Percentiles rank a stretch among this genome's conserved stretches.
phyloP scores from a whole-genome alignment of 192 early-diverging fungal genomes.

The Backusella westeae region DNA sequence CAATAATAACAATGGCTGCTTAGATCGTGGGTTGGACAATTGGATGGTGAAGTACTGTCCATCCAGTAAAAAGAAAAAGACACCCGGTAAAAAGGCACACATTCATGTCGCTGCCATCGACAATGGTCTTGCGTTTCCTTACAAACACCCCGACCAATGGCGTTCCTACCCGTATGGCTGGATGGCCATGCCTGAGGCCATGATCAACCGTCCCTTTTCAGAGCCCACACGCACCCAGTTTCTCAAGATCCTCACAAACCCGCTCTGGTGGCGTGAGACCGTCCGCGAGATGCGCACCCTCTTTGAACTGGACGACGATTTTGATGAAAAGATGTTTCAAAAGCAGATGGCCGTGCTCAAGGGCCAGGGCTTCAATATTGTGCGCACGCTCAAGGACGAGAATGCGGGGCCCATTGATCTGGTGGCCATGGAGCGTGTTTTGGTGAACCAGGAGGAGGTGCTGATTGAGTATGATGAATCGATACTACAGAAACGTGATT shows the following conservation, averaged over 20 bases:
- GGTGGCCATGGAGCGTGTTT: constrained; percentile 37
- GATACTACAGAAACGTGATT: not conserved
- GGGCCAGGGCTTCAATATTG: constrained; percentile 85
- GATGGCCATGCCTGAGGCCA: constrained; percentile 65
- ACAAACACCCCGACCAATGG: constrained; percentile 88
- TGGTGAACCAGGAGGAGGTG: constrained; percentile 53
- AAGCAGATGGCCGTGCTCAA: constrained; percentile 81
- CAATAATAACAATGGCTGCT: not conserved
- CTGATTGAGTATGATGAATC: constrained; percentile 33
- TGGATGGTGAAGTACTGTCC: constrained; percentile 85
- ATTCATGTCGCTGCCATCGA: constrained; percentile 88
- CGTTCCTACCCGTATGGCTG: constrained; percentile 92
- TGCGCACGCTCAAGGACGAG: constrained; percentile 60
- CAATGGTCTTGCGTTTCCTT: constrained; percentile 92
- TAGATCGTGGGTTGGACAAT: constrained; percentile 66
- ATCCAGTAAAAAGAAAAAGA: not conserved
- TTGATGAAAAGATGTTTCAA: constrained; percentile 77
- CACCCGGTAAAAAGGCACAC: constrained; percentile 34
- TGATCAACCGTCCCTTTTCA: constrained; percentile 65
- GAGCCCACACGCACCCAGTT: constrained; percentile 64
- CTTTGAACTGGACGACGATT: constrained; percentile 73
- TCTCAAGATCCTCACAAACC: constrained; percentile 64
- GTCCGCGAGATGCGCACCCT: constrained; percentile 62
- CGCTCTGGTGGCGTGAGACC: constrained; percentile 79
- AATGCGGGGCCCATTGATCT: constrained; percentile 56